Evolutionary conservation across 2,329 filamentous ascomycete genomes (phyloP).

Genomic region (Arthrobotrys conoides): DNA sequence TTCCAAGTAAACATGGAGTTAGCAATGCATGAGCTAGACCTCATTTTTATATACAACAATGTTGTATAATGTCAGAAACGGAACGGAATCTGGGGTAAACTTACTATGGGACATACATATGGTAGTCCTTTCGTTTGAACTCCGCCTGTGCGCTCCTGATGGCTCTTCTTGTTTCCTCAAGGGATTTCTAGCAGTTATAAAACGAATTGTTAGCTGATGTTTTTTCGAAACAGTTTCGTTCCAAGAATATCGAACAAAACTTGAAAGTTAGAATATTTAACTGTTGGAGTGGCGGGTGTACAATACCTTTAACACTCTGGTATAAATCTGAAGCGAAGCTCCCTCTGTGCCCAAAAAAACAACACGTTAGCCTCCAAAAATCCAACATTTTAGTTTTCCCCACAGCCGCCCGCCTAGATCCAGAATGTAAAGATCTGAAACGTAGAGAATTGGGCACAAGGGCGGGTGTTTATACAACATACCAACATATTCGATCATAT

Average conservation of each 20-base stretch:
- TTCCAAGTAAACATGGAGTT: background rate
- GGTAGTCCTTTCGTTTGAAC: conserved; percentile 57
- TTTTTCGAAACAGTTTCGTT: background rate
- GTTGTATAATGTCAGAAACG: conserved; percentile 1
- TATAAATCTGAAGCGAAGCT: conserved; percentile 57
- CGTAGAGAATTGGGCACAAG: background rate
- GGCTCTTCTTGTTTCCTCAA: conserved; percentile 40
- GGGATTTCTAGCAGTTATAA: conserved; percentile 47
- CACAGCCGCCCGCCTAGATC: background rate
- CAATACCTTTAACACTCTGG: conserved; percentile 51
- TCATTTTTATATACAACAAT: background rate
- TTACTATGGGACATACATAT: conserved; percentile 60
- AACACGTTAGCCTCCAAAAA: conserved; percentile 43
- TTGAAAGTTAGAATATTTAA: background rate
- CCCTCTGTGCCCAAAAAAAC: conserved; percentile 46
- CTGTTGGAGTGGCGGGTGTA: conserved; percentile 1
- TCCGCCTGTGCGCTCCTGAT: conserved; percentile 49
- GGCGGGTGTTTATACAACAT: conserved; percentile 16
- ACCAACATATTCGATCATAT: conserved; percentile 63
- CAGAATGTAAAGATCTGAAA: conserved; percentile 5
- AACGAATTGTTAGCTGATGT: background rate
- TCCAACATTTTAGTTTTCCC: conserved; percentile 19
- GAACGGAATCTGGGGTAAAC: conserved; percentile 5
- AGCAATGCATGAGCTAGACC: background rate
- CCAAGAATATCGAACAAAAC: background rate